Conservation (phyloP, 345 rosid species). For the Streptanthus diversifolius region DNA sequence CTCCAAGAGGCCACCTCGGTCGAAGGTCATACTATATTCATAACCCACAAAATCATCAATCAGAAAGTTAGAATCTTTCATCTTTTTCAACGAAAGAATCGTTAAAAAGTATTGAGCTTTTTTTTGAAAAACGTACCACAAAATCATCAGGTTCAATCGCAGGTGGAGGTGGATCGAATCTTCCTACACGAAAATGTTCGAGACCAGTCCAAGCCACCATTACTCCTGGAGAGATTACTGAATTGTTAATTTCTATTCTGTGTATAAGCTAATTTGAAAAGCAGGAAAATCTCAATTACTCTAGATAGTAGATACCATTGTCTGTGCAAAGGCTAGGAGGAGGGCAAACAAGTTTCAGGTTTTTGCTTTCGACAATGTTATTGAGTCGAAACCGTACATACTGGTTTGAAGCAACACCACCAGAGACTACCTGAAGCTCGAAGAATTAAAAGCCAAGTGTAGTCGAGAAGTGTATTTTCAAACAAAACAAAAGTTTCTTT, state of each 20-base stretch:
- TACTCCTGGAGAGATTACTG: constrained; percentile 51
- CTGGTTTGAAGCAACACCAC: constrained; percentile 94
- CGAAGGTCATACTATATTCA: constrained; percentile 70
- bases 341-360: constrained; percentile 78
- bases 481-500: background rate
- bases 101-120: background rate
- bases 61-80: background rate
- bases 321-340: constrained; percentile 92
- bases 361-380: constrained; percentile 55
- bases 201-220: constrained; percentile 99
- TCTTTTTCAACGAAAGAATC: background rate
- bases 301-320: constrained; percentile 56
- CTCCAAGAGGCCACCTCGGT: constrained; percentile 95
- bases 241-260: background rate
- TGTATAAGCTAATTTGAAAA: background rate
- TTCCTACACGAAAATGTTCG: constrained; percentile 81
- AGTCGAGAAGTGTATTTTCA: background rate
- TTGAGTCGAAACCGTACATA: constrained; percentile 70
- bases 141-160: constrained; percentile 65
- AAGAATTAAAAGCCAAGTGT: background rate
- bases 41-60: constrained; percentile 15
- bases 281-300: background rate
- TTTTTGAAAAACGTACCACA: constrained; percentile 42
- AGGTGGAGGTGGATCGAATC: constrained; percentile 93
- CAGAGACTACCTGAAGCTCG: constrained; percentile 69